Percentiles rank a stretch among this genome's conserved stretches.
Evolutionary conservation across 768 basidiomycete species (phyloP).

Genomic region (Sarcodon sp.): DNA sequence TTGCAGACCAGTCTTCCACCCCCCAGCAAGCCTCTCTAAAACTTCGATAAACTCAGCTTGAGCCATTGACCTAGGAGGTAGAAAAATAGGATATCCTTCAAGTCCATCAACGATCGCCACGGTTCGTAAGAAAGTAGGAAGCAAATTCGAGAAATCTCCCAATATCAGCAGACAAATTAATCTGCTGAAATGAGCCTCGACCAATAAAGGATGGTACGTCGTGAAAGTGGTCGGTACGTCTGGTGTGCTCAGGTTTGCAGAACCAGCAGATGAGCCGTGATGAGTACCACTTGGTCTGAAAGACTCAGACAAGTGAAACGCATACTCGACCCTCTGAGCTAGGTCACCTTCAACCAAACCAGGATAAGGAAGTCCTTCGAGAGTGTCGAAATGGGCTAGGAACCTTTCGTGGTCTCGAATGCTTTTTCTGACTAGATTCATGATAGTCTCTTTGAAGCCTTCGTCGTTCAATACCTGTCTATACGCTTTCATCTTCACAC

Average conservation of each 20-base stretch:
- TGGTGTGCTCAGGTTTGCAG: conserved; percentile 14
- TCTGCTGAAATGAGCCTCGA: conserved; percentile 77
- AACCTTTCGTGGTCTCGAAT: conserved; percentile 82
- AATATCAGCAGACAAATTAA: conserved; percentile 68
- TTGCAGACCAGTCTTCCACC: conserved; percentile 58
- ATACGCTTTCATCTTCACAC: conserved; percentile 55
- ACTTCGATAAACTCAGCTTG: conserved; percentile 86
- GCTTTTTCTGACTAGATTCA: conserved; percentile 51
- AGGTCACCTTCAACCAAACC: conserved; percentile 21
- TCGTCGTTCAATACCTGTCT: conserved; percentile 40
- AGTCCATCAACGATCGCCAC: conserved; percentile 66
- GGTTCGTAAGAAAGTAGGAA: conserved; percentile 53
- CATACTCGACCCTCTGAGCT: conserved; percentile 45
- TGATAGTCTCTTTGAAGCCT: conserved; percentile 47
- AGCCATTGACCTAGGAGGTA: conserved; percentile 78
- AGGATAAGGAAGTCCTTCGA: conserved; percentile 30
- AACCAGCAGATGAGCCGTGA: conserved; percentile 23
- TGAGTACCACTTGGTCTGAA: conserved; percentile 37
- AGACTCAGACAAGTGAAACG: conserved; percentile 56
- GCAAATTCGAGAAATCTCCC: conserved; percentile 52
- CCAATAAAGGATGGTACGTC: conserved; percentile 82
- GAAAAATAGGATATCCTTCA: conserved; percentile 82
- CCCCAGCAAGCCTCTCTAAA: conserved; percentile 64
- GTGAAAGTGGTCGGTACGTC: conserved; percentile 58
- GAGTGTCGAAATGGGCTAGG: conserved; percentile 68